Base-by-base conservation (phyloP, 306 rosid species). In the barrel medic (Medicago truncatula) region DNA sequence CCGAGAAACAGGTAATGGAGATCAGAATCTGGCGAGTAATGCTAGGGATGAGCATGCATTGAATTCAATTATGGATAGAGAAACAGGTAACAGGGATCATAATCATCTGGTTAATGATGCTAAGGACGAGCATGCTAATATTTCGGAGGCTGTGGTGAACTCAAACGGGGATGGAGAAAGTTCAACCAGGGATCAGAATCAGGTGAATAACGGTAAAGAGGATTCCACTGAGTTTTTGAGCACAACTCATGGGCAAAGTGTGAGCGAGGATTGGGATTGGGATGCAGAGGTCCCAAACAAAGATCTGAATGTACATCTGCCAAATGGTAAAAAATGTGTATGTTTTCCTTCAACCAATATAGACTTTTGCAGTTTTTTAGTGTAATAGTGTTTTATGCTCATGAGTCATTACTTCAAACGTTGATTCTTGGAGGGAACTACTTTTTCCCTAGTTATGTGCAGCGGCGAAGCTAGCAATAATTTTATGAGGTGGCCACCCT, bases 301-400 rank as follows among this genome's bases (percentile, higher is more conserved):
- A 38, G 78, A 54, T 71, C 84, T 18, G 78, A 75, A 68, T 83
- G 80, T 61, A 57, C 83, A 79, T 70, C 78, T 64, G 74, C 41
- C 50, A 70, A 86, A 90, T 78, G 89, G 82, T 73, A 78, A 78
- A 64, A 83, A 87, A 75, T 75, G 76, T 61, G 97, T 91, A 87
- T 86, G 89, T 77, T 84, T 62, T 62, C 75, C 46, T 61, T 80
- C 77, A 14, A 74, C 60, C 57, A 56, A 63, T 44, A 7, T 54
- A 8, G 46, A 58, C 50, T 71, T 52, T 44, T 21, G 4, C 69
- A 1, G 3, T 54, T 76, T 71, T 63, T 73, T 52, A 18, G 14
- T 61, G 43, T 31, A 28, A 14, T 60, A 7, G 20, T 49, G 56
- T 34, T 73, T 39, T 56, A 46, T 68, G 71, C 40, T 62, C 49